Conservation (phyloP, 2,329 filamentous ascomycete species). For the Fusarium euwallaceae region DNA sequence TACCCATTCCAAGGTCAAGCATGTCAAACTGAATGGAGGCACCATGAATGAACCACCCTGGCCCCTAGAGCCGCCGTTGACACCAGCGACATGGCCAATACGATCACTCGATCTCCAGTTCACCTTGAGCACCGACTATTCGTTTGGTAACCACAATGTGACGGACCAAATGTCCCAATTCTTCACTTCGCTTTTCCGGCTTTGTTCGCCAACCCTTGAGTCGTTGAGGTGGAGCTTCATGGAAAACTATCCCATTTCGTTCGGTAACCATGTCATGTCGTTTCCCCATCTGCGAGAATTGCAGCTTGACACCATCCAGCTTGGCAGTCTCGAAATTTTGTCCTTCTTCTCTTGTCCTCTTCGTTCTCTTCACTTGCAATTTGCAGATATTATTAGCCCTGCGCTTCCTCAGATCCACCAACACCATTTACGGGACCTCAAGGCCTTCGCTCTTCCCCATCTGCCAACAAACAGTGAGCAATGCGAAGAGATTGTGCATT, state of each 20-base stretch:
- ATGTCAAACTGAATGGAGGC: not conserved
- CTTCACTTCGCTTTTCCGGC: slow-evolving; percentile 12
- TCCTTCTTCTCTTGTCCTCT: not conserved
- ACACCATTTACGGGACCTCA: not conserved
- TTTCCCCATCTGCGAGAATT: slow-evolving; percentile 17
- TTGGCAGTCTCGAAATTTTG: not conserved
- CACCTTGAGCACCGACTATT: not conserved
- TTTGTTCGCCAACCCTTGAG: slow-evolving; percentile 23
- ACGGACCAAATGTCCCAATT: not conserved
- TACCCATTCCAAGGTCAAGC: not conserved
- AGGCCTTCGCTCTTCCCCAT: not conserved
- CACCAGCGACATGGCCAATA: not conserved
- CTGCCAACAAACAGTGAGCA: not conserved
- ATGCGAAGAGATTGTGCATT: slow-evolving; percentile 7
- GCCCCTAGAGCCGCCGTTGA: not conserved
- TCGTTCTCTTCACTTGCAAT: not conserved
- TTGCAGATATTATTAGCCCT: rapidly evolving
- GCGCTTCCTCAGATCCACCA: not conserved
- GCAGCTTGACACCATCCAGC: not conserved
- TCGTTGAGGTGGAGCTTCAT: slow-evolving; percentile 5
- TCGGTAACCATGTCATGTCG: not conserved
- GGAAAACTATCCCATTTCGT: not conserved
- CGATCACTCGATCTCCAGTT: not conserved
- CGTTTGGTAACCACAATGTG: too few relatives aligned
- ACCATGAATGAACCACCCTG: not conserved